Evolutionary conservation across 352 stramenopile species (phyloP), one percentile per base, ranked within the genome.

Genomic region (Hyaloperonospora arabidopsidis): DNA sequence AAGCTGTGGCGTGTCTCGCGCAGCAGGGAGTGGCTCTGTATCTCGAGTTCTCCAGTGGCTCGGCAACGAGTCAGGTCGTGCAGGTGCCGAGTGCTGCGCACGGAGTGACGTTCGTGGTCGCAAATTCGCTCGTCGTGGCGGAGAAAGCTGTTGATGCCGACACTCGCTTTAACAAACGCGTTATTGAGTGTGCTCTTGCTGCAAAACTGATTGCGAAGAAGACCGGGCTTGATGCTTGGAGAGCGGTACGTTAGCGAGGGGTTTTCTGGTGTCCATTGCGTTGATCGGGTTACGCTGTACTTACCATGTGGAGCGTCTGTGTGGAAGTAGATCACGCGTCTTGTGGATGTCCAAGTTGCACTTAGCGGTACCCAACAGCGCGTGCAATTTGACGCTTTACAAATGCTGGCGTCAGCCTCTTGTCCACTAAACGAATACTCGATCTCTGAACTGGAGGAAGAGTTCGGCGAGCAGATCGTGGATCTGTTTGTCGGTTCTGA

Each of bases 131-230:
- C 12, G 72, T 86, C 6, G 49, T 81, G 7, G 73, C 78, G 11
- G 54, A 86, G 52, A 95, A 95, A 69, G 83, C 85, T 0, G 74
- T 82, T n/a, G 75, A 79, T 45, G 79, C 81, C 1, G 51, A 59
- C 10, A 69, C 55, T 28, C 65, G 63, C 8, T 95, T 76, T 51
- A 95, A 95, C 62, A 87, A 86, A 57, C 78, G 85, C 8, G 84
- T 93, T 5, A 55, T 89, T 13, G 84, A 93, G 62, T 87, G 84
- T 45, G 72, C 74, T 12, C 57, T 93, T 3, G 84, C 79, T 38
- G 69, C 72, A 28, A 91, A 89, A 63, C 44, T 89, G 48, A 72
- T 91, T 15, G 74, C 62, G 13, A 88, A 79, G 47, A 57, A 63
- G n/a, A 45, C 68, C 2, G 63, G 43, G 0, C 21, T 87, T 0